Conservation (phyloP, 2,329 filamentous ascomycete species). For the Colletotrichum orchidophilum region DNA sequence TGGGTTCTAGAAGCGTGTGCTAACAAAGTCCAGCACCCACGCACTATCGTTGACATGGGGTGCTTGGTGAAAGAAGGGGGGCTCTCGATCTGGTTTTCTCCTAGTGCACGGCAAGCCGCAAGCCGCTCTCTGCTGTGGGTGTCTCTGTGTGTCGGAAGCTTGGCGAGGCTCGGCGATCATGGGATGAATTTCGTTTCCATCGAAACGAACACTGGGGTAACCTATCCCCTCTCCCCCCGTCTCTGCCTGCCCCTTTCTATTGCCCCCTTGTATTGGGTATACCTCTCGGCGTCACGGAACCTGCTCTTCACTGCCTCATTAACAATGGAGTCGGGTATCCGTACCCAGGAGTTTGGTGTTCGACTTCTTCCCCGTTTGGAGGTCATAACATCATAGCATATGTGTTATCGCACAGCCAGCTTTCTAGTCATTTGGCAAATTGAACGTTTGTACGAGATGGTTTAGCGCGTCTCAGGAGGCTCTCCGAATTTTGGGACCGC, state of each 20-base stretch:
- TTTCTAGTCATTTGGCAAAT: not conserved
- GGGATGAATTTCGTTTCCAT: constrained; percentile 26
- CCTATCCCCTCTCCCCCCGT: not conserved
- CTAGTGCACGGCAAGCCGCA: not conserved
- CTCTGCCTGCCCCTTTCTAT: not conserved
- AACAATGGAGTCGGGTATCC: constrained; percentile 5
- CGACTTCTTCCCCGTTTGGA: constrained; percentile 6
- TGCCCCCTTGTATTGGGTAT: constrained; percentile 3
- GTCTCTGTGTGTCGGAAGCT: constrained; percentile 5
- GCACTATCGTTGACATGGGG: not conserved
- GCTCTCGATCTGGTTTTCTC: not conserved
- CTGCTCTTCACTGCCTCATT: constrained; percentile 22
- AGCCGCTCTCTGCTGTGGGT: not conserved
- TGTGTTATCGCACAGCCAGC: not conserved
- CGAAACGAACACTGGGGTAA: constrained; percentile 29
- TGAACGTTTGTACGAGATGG: not conserved
- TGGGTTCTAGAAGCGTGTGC: not conserved
- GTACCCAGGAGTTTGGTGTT: not conserved
- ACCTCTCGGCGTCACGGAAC: not conserved
- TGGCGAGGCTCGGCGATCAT: constrained; percentile 20
- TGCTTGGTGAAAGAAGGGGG: too few relatives aligned
- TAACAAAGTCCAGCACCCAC: not conserved
- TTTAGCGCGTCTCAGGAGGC: constrained; percentile 6
- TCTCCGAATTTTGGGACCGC: not conserved
- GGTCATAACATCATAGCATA: not conserved